Evolutionary conservation across 441 rosid species (phyloP), one percentile per base, ranked within the genome.

Genomic region (Manihot esculenta): DNA sequence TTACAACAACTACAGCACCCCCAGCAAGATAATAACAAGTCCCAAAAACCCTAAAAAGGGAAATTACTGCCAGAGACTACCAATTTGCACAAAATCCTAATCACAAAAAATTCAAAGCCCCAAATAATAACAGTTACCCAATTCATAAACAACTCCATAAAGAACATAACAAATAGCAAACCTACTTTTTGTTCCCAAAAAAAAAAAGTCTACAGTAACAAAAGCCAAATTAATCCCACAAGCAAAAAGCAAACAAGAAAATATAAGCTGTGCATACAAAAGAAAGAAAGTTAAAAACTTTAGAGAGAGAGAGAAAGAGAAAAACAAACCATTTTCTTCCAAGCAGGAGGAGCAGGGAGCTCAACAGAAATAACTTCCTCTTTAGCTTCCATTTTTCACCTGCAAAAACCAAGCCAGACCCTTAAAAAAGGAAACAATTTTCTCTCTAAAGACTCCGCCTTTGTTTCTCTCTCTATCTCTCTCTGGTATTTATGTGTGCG

Each of bases 291-390:
- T 58, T 33, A 1, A 21, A 65, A 58, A 12, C 20, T 21, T 62
- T 38, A 24, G 10, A 38, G 50, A 44, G 15, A 3, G 14, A 50
- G 33, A 15, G 53, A 35, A 54, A 18, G 20, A 47, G 14, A 66
- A 53, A 38, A 17, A 76, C 27, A 45, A 70, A 94, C 99, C 99
- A 92, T 71, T 79, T 94, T 94, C 79, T 88, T 92, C 98, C 98
- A 92, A 74, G 96, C 78, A 78, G 89, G 70, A 76, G 98, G 99
- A 75, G 97, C 97, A 30, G 99, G 88, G 35, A 94, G 86, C 89
- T 90, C 97, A 79, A 94, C 84, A 62, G 96, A 88, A 71, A 94
- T 75, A 74, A 90, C 85, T 64, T 92, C 97, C 70, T 89, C 96
- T 35, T 78, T 79, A 60, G 74, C 79, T 33, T 82, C 90, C 94